These are phyloP conservation scores for Cyclotella cryptica DNA, from an alignment of 108 stramenopile genomes.

Conservation along the genomic window DNA sequence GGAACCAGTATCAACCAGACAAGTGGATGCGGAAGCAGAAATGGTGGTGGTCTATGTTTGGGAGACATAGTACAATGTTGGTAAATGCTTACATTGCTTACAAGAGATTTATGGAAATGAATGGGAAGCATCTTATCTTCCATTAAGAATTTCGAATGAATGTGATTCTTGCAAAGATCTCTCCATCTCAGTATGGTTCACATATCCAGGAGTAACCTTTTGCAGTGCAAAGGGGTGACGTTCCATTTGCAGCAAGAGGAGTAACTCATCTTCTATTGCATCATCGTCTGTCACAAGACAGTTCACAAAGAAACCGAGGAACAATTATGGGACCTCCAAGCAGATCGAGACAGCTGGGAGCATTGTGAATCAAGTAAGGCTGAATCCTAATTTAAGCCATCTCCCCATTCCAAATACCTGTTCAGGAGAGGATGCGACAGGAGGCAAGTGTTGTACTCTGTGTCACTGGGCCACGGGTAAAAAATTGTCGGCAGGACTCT, in stretches of 20 bases:
- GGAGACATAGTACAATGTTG: conserved; percentile 9
- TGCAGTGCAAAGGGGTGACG: background rate
- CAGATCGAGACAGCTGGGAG: no score
- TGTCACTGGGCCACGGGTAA: conserved; percentile 26
- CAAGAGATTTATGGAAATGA: conserved; percentile 1
- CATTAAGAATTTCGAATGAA: conserved; percentile 21
- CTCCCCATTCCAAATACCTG: conserved; percentile 1
- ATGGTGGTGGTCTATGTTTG: conserved; percentile 49
- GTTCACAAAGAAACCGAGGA: no score
- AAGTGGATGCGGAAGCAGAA: conserved; percentile 24
- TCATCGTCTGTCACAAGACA: no score
- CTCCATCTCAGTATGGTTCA: background rate
- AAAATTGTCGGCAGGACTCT: conserved; percentile 2
- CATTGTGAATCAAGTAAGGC: background rate
- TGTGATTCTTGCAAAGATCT: conserved; percentile 17
- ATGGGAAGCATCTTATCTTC: conserved; percentile 6
- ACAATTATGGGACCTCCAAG: no score
- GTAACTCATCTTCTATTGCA: no score
- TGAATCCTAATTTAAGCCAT: background rate
- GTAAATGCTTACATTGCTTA: conserved; percentile 28
- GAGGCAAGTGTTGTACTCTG: conserved; percentile 19
- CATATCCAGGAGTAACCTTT: background rate
- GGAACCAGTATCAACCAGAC: conserved; percentile 28
- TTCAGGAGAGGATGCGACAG: background rate
- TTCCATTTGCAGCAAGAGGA: no score